phyloP scores from a whole-genome alignment of 148 eudicot genomes.

The Camellia lanceoleosa region DNA sequence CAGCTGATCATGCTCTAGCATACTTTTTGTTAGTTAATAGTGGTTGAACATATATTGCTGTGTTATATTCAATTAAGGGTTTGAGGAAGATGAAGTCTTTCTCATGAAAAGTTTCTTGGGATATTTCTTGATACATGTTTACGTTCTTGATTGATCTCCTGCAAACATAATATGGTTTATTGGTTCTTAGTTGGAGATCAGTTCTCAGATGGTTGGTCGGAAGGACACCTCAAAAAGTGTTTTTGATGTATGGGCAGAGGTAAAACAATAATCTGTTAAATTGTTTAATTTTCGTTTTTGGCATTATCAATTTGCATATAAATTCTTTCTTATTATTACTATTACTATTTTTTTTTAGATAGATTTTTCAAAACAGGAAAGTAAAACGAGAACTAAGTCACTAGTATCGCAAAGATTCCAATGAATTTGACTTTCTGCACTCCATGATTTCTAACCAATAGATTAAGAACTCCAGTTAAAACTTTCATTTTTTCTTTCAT shows the following conservation, averaged over 20 bases:
- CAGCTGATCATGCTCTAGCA: constrained; percentile 4
- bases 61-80: neutral
- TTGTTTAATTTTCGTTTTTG: neutral
- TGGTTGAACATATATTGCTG: neutral
- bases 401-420: too few relatives aligned
- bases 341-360: neutral
- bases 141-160: neutral
- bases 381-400: too few relatives aligned
- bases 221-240: constrained; percentile 83
- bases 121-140: neutral
- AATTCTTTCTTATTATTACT: neutral
- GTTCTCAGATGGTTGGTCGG: constrained; percentile 86
- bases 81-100: constrained; percentile 1
- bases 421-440: too few relatives aligned
- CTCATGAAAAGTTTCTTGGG: constrained; percentile 6
- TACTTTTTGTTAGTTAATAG: neutral
- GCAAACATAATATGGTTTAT: constrained; percentile 17
- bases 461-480: too few relatives aligned
- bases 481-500: too few relatives aligned
- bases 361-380: too few relatives aligned
- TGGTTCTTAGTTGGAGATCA: constrained; percentile 49
- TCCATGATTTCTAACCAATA: too few relatives aligned
- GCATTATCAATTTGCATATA: neutral
- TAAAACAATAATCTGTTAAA: constrained; percentile 21
- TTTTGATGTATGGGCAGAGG: constrained; percentile 97